Evolutionary conservation across 2,329 filamentous ascomycete genomes (phyloP).

Genomic region (Claviceps capensis): DNA sequence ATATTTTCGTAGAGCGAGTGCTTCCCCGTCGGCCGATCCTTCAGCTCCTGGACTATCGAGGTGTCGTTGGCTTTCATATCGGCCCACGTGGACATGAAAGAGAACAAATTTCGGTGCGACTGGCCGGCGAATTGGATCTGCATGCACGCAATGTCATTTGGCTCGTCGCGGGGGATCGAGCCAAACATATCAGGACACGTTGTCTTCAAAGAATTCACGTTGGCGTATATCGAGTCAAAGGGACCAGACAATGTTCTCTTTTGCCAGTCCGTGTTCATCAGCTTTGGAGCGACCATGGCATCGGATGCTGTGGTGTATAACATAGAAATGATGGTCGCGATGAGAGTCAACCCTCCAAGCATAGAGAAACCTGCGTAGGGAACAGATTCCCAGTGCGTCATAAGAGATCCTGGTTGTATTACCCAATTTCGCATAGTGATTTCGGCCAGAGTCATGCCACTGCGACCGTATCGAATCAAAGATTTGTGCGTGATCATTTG

Average conservation of each 20-base stretch:
- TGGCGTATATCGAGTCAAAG: constrained; percentile 50
- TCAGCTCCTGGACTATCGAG: constrained; percentile 22
- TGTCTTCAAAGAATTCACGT: constrained; percentile 38
- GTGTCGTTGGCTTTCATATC: constrained; percentile 29
- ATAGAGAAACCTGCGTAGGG: constrained; percentile 49
- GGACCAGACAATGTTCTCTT: constrained; percentile 35
- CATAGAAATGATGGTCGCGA: constrained; percentile 49
- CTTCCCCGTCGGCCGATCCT: constrained; percentile 41
- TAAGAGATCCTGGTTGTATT: constrained; percentile 55
- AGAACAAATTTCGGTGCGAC: constrained; percentile 54
- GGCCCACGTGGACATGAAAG: constrained; percentile 45
- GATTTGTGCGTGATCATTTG: constrained; percentile 61
- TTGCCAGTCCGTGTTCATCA: constrained; percentile 44
- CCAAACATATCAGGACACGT: constrained; percentile 50
- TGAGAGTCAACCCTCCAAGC: constrained; percentile 48
- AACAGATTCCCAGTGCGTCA: constrained; percentile 55
- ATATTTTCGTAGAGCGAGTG: constrained; percentile 60
- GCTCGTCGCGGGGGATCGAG: constrained; percentile 23
- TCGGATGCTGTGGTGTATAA: constrained; percentile 68
- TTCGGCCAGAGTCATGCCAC: constrained; percentile 63
- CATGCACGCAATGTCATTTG: constrained; percentile 42
- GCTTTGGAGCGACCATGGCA: constrained; percentile 59
- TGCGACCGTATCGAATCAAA: constrained; percentile 42
- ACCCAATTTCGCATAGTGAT: constrained; percentile 68
- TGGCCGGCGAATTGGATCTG: constrained; percentile 57